Base-by-base conservation (phyloP, 805 yeast species). In the Candida anglica region DNA sequence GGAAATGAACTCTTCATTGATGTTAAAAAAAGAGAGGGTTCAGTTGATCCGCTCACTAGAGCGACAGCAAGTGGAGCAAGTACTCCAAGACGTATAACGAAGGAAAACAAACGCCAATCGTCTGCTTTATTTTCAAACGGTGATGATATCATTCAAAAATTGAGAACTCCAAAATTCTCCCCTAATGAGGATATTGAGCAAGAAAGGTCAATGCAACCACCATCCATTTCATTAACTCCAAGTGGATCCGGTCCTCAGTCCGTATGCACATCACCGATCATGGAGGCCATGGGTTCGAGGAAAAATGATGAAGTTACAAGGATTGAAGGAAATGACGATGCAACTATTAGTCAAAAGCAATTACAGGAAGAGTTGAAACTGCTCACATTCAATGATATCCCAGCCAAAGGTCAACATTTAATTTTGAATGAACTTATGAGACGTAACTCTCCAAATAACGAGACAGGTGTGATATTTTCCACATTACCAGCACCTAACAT, bases 381-480 rank as follows among this genome's bases (percentile, higher is more conserved):
- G 15, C 47, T 67, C 24, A 73, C 84, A 1, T 89, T 89, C 59
- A 84, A 87, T 53, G 93, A 86, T 41, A 58, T 91, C n/a, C 95
- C 97, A 0, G 93, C 95, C 6, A 77, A 78, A 44, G 93, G 94
- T 0, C 98, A 91, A 56, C 95, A 89, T 53, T 56, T 91, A 33
- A 82, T 93, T 32, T 63, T 93, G 44, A 91, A 91, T 55, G 95
- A 87, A 44, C 64, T 91, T 40, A 89, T 91, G 96, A 61, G 61
- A 29, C 64, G 64, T 15, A 57, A 75, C 17, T 86, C 96, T 0
- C 59, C 64, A 5, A 61, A 66, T 15, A 47, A 42, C 5, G 47
- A 49, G 18, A 77, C 95, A 0, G 86, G 79, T 2, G 77, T 93
- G 6, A 75, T 91, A 3, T 86, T 91, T 51, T 80, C 96, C 0